Conservation (phyloP, 192 early-diverging fungal species). For the Funneliformis mosseae region DNA sequence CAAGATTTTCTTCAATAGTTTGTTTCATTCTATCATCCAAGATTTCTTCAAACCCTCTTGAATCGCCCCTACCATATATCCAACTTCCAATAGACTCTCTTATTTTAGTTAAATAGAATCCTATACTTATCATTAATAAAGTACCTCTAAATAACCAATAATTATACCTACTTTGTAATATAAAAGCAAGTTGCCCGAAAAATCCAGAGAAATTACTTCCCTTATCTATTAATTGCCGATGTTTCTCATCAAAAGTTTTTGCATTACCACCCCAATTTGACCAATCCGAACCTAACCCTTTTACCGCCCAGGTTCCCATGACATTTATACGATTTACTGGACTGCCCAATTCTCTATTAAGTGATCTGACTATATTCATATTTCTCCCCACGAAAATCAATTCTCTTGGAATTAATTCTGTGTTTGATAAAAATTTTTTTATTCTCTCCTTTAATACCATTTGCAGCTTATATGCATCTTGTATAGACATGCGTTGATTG, state of each 20-base stretch:
- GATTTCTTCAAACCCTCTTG: constrained; percentile 68
- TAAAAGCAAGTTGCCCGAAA: constrained; percentile 35
- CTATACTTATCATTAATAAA: constrained; percentile 58
- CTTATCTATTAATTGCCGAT: neutral
- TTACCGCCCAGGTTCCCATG: constrained; percentile 80
- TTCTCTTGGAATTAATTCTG: constrained; percentile 78
- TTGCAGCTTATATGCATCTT: constrained; percentile 74
- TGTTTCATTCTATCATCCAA: constrained; percentile 73
- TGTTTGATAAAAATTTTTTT: constrained; percentile 69
- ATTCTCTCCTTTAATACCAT: constrained; percentile 73
- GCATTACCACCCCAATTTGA: constrained; percentile 36
- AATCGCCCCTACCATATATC: constrained; percentile 38
- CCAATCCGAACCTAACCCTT: constrained; percentile 51
- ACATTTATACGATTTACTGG: constrained; percentile 88
- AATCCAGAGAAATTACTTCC: neutral
- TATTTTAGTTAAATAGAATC: constrained; percentile 57
- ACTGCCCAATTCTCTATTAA: constrained; percentile 81
- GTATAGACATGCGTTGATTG: constrained; percentile 40
- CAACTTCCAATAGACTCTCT: constrained; percentile 44
- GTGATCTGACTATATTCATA: constrained; percentile 83
- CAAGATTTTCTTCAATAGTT: constrained; percentile 72
- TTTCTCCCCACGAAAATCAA: constrained; percentile 89
- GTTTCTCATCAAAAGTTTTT: neutral
- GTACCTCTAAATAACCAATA: constrained; percentile 60
- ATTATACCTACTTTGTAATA: constrained; percentile 40